These are phyloP conservation scores for Fonsecaea nubica DNA, from an alignment of 2,329 filamentous ascomycete species.

Conservation along the genomic window DNA sequence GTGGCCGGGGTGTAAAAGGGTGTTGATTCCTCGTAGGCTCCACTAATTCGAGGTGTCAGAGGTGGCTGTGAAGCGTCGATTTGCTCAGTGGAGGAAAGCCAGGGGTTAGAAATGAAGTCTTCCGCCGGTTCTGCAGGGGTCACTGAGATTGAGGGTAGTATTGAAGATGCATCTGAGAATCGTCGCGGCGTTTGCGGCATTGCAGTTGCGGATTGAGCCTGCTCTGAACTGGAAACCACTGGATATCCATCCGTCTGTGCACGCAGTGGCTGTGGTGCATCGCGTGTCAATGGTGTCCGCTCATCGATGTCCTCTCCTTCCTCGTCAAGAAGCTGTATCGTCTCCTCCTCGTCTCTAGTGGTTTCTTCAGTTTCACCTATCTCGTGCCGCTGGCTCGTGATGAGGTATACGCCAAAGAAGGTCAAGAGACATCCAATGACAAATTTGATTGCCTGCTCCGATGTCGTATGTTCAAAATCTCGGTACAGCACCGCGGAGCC, in stretches of 20 bases:
- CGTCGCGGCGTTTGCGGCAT: constrained; percentile 28
- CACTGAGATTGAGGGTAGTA: constrained; percentile 36
- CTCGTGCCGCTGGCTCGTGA: constrained; percentile 79
- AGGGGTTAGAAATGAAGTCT: constrained; percentile 27
- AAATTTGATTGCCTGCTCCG: constrained; percentile 79
- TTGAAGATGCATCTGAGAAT: constrained; percentile 29
- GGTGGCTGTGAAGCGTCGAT: constrained; percentile 26
- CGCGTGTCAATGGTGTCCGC: constrained; percentile 32
- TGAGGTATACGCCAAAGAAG: constrained; percentile 95
- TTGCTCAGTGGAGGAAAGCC: constrained; percentile 31
- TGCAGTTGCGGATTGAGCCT: constrained; percentile 17
- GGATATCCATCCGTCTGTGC: constrained; percentile 4
- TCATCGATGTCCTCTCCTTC: constrained; percentile 44
- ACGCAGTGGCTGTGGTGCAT: constrained; percentile 10
- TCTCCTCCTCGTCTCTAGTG: constrained; percentile 63
- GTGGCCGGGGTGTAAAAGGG: constrained; percentile 37
- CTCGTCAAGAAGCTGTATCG: constrained; percentile 49
- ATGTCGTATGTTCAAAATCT: constrained; percentile 85
- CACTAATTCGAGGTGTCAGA: constrained; percentile 27
- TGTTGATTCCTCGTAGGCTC: constrained; percentile 25
- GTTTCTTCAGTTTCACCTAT: constrained; percentile 67
- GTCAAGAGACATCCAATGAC: constrained; percentile 88
- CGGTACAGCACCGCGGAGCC: constrained; percentile 92
- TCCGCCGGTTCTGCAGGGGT: constrained; percentile 36
- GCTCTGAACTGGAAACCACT: constrained; percentile 5